A percentile compares a stretch with the other conserved stretches of the same genome.
phyloP scores from a whole-genome alignment of 2,329 filamentous ascomycete genomes.

The Exophiala calicioides region DNA sequence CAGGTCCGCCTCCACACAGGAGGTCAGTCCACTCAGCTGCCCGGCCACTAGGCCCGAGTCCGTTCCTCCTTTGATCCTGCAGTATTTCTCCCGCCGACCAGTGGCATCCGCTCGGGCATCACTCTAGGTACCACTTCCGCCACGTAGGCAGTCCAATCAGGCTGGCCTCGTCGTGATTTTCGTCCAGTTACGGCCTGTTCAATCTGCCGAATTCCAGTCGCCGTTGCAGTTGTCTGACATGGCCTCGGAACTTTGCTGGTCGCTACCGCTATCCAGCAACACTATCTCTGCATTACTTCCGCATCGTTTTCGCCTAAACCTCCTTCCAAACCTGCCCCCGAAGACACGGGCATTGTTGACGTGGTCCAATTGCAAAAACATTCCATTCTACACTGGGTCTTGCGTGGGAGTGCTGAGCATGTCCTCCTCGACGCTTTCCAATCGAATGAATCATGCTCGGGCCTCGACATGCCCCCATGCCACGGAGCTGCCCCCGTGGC shows the following conservation, averaged over 20 bases:
- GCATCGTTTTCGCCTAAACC: conserved; percentile 9
- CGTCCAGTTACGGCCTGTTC: conserved; percentile 20
- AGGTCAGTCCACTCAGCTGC: no score
- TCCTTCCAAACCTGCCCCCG: conserved; percentile 13
- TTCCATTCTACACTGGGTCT: conserved; percentile 9
- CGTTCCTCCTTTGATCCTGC: conserved; percentile 10
- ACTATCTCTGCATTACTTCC: conserved; percentile 16
- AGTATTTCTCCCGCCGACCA: conserved; percentile 13
- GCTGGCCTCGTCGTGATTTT: conserved; percentile 13
- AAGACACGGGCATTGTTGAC: conserved; percentile 18
- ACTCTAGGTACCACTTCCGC: conserved; percentile 20
- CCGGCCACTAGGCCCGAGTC: no score
- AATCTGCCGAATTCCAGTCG: conserved; percentile 19
- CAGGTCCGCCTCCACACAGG: no score
- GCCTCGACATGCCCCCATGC: conserved; percentile 14
- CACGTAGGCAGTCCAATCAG: conserved; percentile 25
- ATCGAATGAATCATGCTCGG: conserved; percentile 8
- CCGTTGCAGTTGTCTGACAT: conserved; percentile 24
- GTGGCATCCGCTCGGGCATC: conserved; percentile 22
- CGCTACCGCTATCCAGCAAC: conserved; percentile 11
- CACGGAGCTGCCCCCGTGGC: no score
- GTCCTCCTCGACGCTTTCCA: conserved; percentile 10
- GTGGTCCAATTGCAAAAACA: conserved; percentile 26
- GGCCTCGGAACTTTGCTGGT: conserved; percentile 18
- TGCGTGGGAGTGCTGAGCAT: conserved; percentile 12